Evolutionary conservation across 805 yeast species (phyloP).

Genomic region (Saccharomycopsis oosterbeekiorum): DNA sequence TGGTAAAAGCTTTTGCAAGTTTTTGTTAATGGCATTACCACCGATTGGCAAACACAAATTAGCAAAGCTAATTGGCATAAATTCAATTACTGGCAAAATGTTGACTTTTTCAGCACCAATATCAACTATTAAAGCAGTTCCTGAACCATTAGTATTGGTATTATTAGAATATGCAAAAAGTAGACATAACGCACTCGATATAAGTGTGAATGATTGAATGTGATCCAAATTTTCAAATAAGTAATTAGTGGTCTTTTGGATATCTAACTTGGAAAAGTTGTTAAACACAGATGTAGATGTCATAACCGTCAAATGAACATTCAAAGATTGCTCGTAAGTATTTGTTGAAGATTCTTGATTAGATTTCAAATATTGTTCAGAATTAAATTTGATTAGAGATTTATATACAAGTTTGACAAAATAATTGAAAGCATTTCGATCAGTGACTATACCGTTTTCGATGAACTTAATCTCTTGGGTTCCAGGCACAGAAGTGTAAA

Average conservation of each 20-base stretch:
- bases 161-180: conserved; percentile 61
- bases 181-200: conserved; percentile 60
- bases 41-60: conserved; percentile 44
- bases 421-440: conserved; percentile 62
- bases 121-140: conserved; percentile 64
- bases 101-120: conserved; percentile 71
- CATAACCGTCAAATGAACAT: conserved; percentile 62
- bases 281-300: conserved; percentile 33
- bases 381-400: conserved; percentile 33
- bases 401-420: conserved; percentile 38
- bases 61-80: conserved; percentile 50
- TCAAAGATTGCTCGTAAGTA: conserved; percentile 26
- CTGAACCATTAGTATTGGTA: conserved; percentile 28
- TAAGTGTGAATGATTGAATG: conserved; percentile 58
- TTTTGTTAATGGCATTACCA: conserved; percentile 51
- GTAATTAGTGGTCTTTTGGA: conserved; percentile 65
- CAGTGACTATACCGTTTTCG: conserved; percentile 48
- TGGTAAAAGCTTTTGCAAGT: conserved; percentile 47
- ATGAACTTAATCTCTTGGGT: conserved; percentile 51
- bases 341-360: conserved; percentile 4
- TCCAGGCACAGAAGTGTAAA: conserved; percentile 23
- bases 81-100: conserved; percentile 71
- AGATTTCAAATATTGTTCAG: conserved; percentile 19
- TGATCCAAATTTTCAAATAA: conserved; percentile 59
- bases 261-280: conserved; percentile 56